Base-by-base conservation (phyloP, 2,329 filamentous ascomycete genomes). In the Aureobasidium sp. region DNA sequence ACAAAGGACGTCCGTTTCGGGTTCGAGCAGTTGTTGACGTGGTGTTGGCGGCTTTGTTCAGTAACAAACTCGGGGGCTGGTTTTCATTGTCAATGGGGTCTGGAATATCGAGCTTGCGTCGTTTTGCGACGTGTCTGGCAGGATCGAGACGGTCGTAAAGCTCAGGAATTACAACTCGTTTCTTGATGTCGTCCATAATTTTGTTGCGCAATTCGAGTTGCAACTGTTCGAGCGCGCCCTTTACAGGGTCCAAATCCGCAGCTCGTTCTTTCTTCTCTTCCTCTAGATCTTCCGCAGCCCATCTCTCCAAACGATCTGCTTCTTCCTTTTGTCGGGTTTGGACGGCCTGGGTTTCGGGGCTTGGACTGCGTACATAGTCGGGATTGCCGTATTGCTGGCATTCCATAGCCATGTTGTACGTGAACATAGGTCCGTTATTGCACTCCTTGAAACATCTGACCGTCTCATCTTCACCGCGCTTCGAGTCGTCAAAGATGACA, bases 341-440 rank as follows among this genome's bases (percentile, higher is more conserved):
- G 15, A 75, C 77, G 55, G 76, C 71, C 12, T 77, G 76, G n/a
- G 77, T 76, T 66, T 81, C 78, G 10, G 79, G 79, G 65, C 78
- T 81, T 12, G 79, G 79, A 65, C 78, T 81, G 61, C 79, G 75
- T 66, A 84, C 80, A 68, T 87, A 86, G 66, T 84, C 80, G 13
- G 84, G 84, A 69, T 87, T 86, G 44, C 86, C 85, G 69, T 86
- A 85, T 65, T 83, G 81, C 66, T 88, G 88, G 62, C 91, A 86
- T 71, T 93, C 88, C 91, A 99, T 96, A 48, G 86, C 84, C 89
- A 99, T 93, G 64, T 84, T 82, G 68, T 97, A 97, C 1, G 89
- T 97, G 77, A 99, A 99, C 66, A 99, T 84, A 6, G 89, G 84
- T 47, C 88, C 87, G 72, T 89, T 87, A 72, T 97, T 87, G 67